These are phyloP conservation scores for Eucalyptus marginata DNA, from an alignment of 345 rosid genomes.

Conservation along the genomic window DNA sequence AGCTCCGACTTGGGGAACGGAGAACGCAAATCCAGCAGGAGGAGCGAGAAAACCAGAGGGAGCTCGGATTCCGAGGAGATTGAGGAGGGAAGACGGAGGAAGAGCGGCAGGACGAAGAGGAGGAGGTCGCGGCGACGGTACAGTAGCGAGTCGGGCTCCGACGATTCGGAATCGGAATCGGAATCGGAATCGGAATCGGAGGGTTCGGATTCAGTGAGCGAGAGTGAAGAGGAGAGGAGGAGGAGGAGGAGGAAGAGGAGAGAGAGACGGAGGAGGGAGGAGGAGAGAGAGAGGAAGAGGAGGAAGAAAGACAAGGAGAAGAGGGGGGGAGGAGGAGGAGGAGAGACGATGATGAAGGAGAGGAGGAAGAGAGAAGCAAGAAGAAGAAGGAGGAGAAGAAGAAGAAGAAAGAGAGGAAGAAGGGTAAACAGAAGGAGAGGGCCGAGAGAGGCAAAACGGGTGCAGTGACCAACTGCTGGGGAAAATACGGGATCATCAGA, in stretches of 20 bases:
- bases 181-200: constrained; percentile 21
- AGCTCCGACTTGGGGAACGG: constrained; percentile 5
- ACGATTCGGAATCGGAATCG: background rate
- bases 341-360: constrained; percentile 1
- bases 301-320: constrained; percentile 7
- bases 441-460: constrained; percentile 56
- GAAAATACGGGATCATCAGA: constrained; percentile 82
- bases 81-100: constrained; percentile 15
- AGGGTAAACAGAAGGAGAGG: constrained; percentile 30
- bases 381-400: constrained; percentile 4
- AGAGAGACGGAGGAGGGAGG: background rate
- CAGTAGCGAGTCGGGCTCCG: constrained; percentile 1
- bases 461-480: constrained; percentile 92
- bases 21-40: constrained; percentile 1
- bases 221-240: constrained; percentile 2
- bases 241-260: constrained; percentile 10
- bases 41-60: background rate
- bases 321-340: constrained; percentile 1
- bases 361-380: background rate
- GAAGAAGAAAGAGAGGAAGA: constrained; percentile 15
- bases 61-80: background rate
- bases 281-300: constrained; percentile 1
- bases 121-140: constrained; percentile 20
- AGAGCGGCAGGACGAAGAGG: constrained; percentile 8
- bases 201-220: constrained; percentile 20